These are phyloP conservation scores for Endocarpon pusillum DNA, from an alignment of 495 filamentous ascomycete genomes.

Conservation along the genomic window DNA sequence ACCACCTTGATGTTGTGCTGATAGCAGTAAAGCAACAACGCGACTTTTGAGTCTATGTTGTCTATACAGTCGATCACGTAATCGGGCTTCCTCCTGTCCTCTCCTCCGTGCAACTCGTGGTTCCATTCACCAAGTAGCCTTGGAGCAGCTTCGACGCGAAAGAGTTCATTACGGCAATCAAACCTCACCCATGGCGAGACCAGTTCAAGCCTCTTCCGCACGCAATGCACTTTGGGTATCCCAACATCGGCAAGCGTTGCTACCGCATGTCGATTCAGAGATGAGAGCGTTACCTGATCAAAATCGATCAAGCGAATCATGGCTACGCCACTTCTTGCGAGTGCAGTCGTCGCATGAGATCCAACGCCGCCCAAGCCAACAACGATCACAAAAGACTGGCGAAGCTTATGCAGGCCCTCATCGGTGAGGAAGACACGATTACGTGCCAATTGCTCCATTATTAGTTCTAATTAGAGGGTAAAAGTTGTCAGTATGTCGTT, in stretches of 20 bases:
- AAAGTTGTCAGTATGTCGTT: not conserved
- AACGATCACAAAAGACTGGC: slow-evolving; percentile 66
- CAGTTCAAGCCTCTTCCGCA: slow-evolving; percentile 60
- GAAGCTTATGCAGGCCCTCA: slow-evolving; percentile 60
- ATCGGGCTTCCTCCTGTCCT: slow-evolving; percentile 49
- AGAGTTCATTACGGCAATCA: slow-evolving; percentile 76
- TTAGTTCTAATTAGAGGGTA: slow-evolving; percentile 41
- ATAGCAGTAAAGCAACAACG: slow-evolving; percentile 74
- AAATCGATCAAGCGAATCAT: slow-evolving; percentile 88
- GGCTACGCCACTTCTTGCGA: slow-evolving; percentile 76
- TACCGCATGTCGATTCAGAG: slow-evolving; percentile 84
- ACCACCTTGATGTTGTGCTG: slow-evolving; percentile 60
- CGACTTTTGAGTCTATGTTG: slow-evolving; percentile 93
- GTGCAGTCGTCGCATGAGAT: slow-evolving; percentile 71
- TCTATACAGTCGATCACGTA: slow-evolving; percentile 96
- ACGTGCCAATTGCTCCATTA: slow-evolving; percentile 87
- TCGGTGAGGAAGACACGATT: slow-evolving; percentile 85
- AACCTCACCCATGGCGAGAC: slow-evolving; percentile 84
- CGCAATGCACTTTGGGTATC: slow-evolving; percentile 78
- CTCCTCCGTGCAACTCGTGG: slow-evolving; percentile 17
- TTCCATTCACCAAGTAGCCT: slow-evolving; percentile 44
- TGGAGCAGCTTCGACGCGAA: slow-evolving; percentile 45
- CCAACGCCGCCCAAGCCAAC: slow-evolving; percentile 93
- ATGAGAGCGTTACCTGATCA: slow-evolving; percentile 89
- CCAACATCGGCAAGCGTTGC: slow-evolving; percentile 90